Evolutionary conservation across 176 grass and related monocot species (phyloP).

Genomic region (Carex pumila): DNA sequence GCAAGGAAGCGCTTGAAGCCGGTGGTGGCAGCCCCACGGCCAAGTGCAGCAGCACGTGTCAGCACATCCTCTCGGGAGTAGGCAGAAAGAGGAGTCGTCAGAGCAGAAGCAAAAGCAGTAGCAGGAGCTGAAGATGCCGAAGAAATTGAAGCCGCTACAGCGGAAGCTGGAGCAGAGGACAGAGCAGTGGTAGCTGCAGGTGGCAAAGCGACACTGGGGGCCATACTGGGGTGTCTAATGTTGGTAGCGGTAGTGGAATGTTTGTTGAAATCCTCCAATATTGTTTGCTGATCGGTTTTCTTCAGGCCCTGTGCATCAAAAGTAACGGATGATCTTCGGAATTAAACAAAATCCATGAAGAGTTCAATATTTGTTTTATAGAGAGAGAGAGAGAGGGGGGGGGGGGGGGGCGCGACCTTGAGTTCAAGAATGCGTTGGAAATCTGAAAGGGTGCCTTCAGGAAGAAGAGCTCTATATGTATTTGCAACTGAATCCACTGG

Average conservation of each 20-base stretch:
- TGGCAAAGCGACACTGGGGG: constrained; percentile 35
- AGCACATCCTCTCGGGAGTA: constrained; percentile 86
- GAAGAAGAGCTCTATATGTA: constrained; percentile 81
- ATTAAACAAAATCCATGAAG: not conserved
- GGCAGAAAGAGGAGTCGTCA: constrained; percentile 5
- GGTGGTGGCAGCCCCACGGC: constrained; percentile 80
- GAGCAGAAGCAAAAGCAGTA: constrained; percentile 37
- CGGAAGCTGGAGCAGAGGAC: constrained; percentile 6
- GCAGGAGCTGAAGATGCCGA: constrained; percentile 27
- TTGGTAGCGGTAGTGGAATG: constrained; percentile 36
- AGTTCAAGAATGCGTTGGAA: constrained; percentile 97
- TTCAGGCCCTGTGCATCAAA: constrained; percentile 65
- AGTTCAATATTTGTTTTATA: not conserved
- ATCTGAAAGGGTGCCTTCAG: constrained; percentile 78
- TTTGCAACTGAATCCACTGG: constrained; percentile 95
- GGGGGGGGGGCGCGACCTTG: constrained; percentile 39
- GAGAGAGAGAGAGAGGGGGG: not conserved
- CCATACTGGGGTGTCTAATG: constrained; percentile 59
- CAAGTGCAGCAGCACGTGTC: constrained; percentile 78
- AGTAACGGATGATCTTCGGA: not conserved
- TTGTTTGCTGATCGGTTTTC: constrained; percentile 89
- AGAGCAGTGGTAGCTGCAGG: constrained; percentile 25
- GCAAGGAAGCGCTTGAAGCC: constrained; percentile 99
- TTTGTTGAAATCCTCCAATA: constrained; percentile 95
- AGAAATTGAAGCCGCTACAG: constrained; percentile 28